Base-by-base conservation (phyloP, 2,329 filamentous ascomycete genomes). In the Chaetomium globosum region DNA sequence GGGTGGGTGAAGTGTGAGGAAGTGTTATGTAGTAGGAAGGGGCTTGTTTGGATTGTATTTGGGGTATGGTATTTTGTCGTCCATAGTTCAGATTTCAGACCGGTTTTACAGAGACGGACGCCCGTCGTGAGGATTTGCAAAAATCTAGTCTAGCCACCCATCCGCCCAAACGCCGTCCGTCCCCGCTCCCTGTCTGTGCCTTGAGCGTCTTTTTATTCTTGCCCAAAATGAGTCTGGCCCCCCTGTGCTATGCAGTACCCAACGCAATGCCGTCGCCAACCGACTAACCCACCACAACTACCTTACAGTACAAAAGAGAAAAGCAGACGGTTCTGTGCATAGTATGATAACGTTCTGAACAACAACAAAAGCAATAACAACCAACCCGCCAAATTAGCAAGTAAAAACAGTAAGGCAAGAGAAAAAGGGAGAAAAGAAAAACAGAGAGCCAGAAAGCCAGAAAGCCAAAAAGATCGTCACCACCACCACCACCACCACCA, bases 401-500 rank as follows among this genome's bases (percentile, higher is more conserved):
- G 2, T 1, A 26, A 26, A 26, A 26, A 26, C 26, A 4, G 26
- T 26, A 26, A 26, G 26, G 4, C 26, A 26, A 26, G 26, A 26
- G 26, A 26, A 26, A 2, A 26, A 26, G 3, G 16, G n/a, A 48
- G 36, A 55, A 23, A 30, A 31, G 28, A 56, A 49, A 8, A 9
- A n/a, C 21, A 33, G 8, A 30, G 16, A 30, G 39, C 36, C 16
- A 33, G 10, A 39, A 36, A 26, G 16, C 21, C 10, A n/a, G 19
- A 46, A 13, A 62, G 51, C 39, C 53, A 56, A 30, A 63, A 54
- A 26, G 57, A 13, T 43, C 10, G 13, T 16, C 28, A 21, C 69
- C 30, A 84, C 60, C 77, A 73, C 77, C 87, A 87, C 67, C 88
- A 73, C 77, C 87, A 87, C 67, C 88, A n/a, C n/a, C 28, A 21